Base-by-base conservation (phyloP, 768 basidiomycete species). In the Suillus subalutaceus region DNA sequence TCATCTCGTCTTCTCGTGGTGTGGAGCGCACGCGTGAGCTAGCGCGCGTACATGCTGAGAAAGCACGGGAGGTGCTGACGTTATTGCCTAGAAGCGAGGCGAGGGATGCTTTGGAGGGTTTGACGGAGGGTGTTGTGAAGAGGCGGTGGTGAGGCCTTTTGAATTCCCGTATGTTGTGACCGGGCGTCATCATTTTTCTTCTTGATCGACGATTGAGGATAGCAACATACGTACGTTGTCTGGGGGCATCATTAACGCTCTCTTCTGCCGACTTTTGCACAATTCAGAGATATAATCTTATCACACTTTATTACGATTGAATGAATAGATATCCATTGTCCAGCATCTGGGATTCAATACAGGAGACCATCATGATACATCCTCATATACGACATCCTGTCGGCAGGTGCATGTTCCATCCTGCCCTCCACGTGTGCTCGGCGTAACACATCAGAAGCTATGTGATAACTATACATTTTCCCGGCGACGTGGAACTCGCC, bases 11-110 rank as follows among this genome's bases (percentile, higher is more conserved):
- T 77, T 82, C 32, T 92, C 91, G 15, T 87, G 95, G 92, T 15
- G 80, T 96, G 40, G 85, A 90, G 66, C 88, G 92, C 41, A 97
- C 96, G 7, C 84, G 87, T 15, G 83, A 86, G 46, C 88, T 98
- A 30, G 96, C 96, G 6, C 78, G 79, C 52, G 78, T 81, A 26
- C 93, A 97, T 72, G 92, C 92, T 0, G 83, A 86, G 46, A 89
- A 89, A 72, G 96, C 96, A 20, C 84, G 86, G 44, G 88, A 91
- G 67, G 85, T 86, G 18, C 81, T 97, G 18, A 78, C 77, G 40
- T 75, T 83, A 7, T 82, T 99, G 63, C 96, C 96, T 8, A 90
- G 92, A 68, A 93, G 91, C 70, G 90, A 93, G 66, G 89, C 92
- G 38, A 89, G 87, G 75, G 79, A 81, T 35, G 94, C 92, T n/a